Evolutionary conservation across 306 rosid species (phyloP).

Genomic region (Vicia sativa): DNA sequence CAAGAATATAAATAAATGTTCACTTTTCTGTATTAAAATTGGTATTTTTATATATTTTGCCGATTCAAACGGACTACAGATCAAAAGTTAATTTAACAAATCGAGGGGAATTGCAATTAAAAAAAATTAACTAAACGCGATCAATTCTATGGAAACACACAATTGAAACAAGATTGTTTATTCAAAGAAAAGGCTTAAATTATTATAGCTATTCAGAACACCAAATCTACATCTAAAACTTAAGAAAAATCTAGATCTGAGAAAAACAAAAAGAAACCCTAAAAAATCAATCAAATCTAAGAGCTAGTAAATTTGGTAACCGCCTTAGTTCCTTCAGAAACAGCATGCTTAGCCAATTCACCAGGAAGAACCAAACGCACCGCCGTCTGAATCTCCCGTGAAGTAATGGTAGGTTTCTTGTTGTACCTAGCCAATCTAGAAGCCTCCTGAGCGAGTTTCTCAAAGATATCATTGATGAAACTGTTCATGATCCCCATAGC

Average conservation of each 20-base stretch:
- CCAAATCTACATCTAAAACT: constrained; percentile 16
- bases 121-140: not conserved
- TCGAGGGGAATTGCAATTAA: not conserved
- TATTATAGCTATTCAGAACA: constrained; percentile 25
- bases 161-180: not conserved
- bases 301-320: constrained; percentile 80
- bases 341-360: constrained; percentile 79
- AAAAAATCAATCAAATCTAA: constrained; percentile 17
- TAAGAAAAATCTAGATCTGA: constrained; percentile 36
- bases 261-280: not conserved
- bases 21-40: too few relatives aligned
- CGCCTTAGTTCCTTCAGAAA: constrained; percentile 81
- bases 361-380: constrained; percentile 76
- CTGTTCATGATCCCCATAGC: constrained; percentile 90
- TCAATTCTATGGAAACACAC: not conserved
- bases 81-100: not conserved
- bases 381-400: constrained; percentile 76
- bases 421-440: constrained; percentile 69
- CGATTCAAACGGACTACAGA: too few relatives aligned
- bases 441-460: constrained; percentile 77
- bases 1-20: too few relatives aligned
- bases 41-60: too few relatives aligned
- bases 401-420: constrained; percentile 77
- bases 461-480: constrained; percentile 76
- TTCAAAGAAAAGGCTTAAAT: not conserved